Base-by-base conservation (phyloP, 2,329 filamentous ascomycete genomes). In the Botrytis deweyae region DNA sequence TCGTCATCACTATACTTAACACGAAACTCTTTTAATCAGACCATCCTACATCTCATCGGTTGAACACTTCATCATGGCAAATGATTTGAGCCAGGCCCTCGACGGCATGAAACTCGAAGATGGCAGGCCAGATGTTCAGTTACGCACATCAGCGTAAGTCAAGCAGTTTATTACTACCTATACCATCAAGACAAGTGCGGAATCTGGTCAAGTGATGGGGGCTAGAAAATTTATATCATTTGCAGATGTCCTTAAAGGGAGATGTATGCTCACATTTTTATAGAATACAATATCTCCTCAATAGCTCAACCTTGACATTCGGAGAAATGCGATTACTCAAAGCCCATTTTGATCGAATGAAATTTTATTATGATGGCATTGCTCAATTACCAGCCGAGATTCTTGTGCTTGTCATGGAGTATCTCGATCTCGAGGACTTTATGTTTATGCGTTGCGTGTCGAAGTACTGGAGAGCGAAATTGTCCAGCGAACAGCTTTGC, bases 341-440 rank as follows among this genome's bases (percentile, higher is more conserved):
- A 25, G 70, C 52, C 36, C 52, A 72, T 61, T 68, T 68, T 46
- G 40, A 61, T 36, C 20, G n/a, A 49, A 78, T 55, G 67, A 74
- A 52, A 36, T 66, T 68, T 49, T 14, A 33, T 25, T 55, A 33
- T 46, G 70, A 72, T 29, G 44, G 40, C 33, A 61, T 62, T 67
- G 74, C 33, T 25, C 64, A 65, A 8, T 36, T 80, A 14, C 79
- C 77, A 14, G 33, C 72, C 6, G 79, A 80, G 33, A 40, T 80
- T 52, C 52, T 78, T 33, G 46, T 75, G 5, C 49, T 38, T 38
- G 73, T 80, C 20, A 58, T 74, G 14, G 46, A 72, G 9, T 52
- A 77, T 68, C 74, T 81, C 38, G 73, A 77, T 33, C 75, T 79
- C 10, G 76, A 78, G 38, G 79, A 80, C 63, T 42, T 78, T 12